Evolutionary conservation across 2,329 filamentous ascomycete genomes (phyloP).

Genomic region (Lomentospora prolificans): DNA sequence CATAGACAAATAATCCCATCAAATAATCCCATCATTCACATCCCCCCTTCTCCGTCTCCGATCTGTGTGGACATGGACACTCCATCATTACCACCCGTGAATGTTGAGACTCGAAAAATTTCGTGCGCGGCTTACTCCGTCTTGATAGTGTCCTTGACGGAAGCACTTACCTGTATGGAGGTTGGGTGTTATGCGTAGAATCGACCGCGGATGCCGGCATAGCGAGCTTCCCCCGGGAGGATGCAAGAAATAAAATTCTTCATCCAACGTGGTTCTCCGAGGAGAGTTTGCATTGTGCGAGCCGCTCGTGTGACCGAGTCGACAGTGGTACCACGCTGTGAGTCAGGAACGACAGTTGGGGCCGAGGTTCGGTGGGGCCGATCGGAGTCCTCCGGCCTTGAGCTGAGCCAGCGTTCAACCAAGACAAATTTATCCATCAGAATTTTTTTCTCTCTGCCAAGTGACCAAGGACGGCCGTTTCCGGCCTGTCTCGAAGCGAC

Average conservation of each 20-base stretch:
- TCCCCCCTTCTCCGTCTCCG: too few species aligned
- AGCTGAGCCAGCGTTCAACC: background rate
- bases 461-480: too few species aligned
- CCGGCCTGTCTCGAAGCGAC: too few species aligned
- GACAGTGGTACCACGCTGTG: background rate
- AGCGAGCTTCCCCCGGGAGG: background rate
- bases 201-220: background rate
- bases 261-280: background rate
- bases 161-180: too few species aligned
- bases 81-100: background rate
- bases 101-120: background rate
- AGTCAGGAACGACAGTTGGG: background rate
- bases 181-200: too few species aligned
- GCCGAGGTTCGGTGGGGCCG: constrained; percentile 2
- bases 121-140: background rate
- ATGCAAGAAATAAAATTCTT: background rate
- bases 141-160: background rate
- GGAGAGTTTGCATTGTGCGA: background rate
- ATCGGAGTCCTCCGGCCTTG: background rate
- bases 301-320: background rate
- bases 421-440: background rate
- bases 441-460: background rate
- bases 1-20: too few species aligned
- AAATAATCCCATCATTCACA: too few species aligned
- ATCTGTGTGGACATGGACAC: too few species aligned